These are phyloP conservation scores for Spathaspora sp. DNA, from an alignment of 805 yeast genomes.

Conservation along the genomic window DNA sequence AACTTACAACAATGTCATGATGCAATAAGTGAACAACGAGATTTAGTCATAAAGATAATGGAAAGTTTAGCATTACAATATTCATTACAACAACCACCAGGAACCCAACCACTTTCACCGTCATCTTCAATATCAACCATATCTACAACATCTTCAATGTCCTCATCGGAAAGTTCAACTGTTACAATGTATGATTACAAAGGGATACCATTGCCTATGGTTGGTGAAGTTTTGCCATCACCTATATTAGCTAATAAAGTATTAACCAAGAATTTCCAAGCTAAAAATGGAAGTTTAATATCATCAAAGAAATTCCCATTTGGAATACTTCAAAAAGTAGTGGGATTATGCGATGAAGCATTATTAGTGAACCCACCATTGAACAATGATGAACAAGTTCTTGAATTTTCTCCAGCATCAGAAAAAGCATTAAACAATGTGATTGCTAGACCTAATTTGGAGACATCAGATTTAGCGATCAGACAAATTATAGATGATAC, in stretches of 20 bases:
- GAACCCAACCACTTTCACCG: constrained; percentile 3
- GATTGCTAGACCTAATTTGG: constrained; percentile 32
- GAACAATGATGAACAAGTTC: constrained; percentile 26
- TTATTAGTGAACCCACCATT: constrained; percentile 58
- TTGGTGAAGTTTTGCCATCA: constrained; percentile 7
- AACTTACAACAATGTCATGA: constrained; percentile 76
- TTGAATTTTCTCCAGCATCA: constrained; percentile 56
- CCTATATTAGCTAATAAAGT: constrained; percentile 18
- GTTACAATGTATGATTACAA: constrained; percentile 47
- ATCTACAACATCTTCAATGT: constrained; percentile 4
- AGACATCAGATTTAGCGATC: constrained; percentile 64
- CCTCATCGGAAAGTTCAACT: constrained; percentile 10
- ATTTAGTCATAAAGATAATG: constrained; percentile 41
- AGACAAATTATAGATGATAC: constrained; percentile 65
- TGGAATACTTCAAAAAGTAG: constrained; percentile 52
- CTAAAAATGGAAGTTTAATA: constrained; percentile 22
- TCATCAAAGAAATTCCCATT: constrained; percentile 54
- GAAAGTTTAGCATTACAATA: constrained; percentile 33
- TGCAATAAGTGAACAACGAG: constrained; percentile 64
- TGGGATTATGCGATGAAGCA: constrained; percentile 73
- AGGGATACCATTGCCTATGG: constrained; percentile 47
- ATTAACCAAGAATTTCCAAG: constrained; percentile 10
- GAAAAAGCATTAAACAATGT: constrained; percentile 50
- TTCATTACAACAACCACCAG: background rate
- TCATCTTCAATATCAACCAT: constrained; percentile 4